A percentile compares a stretch with the other conserved stretches of the same genome.
These are phyloP conservation scores for Arthrobotrys megalospora DNA, from an alignment of 2,329 filamentous ascomycete genomes.

Conservation along the genomic window DNA sequence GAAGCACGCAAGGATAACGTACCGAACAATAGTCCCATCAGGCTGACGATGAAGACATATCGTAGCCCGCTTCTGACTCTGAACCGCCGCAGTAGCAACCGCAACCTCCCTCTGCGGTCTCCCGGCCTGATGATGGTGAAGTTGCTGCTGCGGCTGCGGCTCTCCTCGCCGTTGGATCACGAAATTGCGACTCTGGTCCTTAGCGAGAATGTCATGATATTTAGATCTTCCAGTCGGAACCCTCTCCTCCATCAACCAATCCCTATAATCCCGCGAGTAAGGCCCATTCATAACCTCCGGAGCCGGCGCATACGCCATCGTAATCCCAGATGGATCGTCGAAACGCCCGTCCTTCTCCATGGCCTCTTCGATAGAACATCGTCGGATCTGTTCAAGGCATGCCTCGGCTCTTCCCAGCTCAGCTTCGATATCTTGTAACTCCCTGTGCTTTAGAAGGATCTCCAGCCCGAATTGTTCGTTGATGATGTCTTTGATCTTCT, in stretches of 20 bases:
- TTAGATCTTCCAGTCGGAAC: slow-evolving; percentile 2
- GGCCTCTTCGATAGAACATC: slow-evolving; percentile 80
- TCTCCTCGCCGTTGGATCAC: slow-evolving; percentile 14
- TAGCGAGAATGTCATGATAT: slow-evolving; percentile 52
- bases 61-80: slow-evolving; percentile 81
- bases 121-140: slow-evolving; percentile 7
- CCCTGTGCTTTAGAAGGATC: slow-evolving; percentile 93
- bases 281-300: slow-evolving; percentile 93
- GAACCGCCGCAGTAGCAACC: slow-evolving; percentile 70
- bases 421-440: slow-evolving; percentile 93
- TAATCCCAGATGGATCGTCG: slow-evolving; percentile 35
- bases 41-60: slow-evolving; percentile 88
- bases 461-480: slow-evolving; percentile 91
- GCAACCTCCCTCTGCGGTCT: slow-evolving; percentile 72
- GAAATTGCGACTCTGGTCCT: slow-evolving; percentile 57
- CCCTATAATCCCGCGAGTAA: slow-evolving; percentile 93
- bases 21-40: slow-evolving; percentile 87
- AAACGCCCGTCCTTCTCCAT: slow-evolving; percentile 79
- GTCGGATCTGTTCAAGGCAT: slow-evolving; percentile 91
- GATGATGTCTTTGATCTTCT: slow-evolving; percentile 79
- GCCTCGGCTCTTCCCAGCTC: slow-evolving; percentile 96
- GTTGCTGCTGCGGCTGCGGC: neutral
- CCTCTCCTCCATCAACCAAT: slow-evolving; percentile 78
- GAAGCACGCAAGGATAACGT: slow-evolving; percentile 4
- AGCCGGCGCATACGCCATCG: slow-evolving; percentile 75